Conservation (phyloP, 1,284 basidiomycete genomes). For the Ustilago xerochloae region DNA sequence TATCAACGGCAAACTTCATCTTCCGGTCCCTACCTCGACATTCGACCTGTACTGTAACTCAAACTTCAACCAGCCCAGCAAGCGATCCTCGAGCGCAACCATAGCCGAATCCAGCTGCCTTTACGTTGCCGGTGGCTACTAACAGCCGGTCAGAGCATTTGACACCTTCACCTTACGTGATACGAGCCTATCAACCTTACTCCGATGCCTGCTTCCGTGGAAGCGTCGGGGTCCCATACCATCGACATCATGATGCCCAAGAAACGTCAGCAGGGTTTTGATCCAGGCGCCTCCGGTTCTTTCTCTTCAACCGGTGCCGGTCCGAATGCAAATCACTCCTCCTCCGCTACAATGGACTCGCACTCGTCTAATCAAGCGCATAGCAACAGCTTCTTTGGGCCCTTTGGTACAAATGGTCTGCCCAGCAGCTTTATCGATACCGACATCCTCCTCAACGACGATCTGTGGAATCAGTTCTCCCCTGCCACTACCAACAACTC, state of each 20-base stretch:
- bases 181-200: not conserved
- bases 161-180: not conserved
- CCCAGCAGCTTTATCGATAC: constrained; percentile 56
- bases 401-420: constrained; percentile 34
- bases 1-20: constrained; percentile 1
- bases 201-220: constrained; percentile 33
- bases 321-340: constrained; percentile 5
- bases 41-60: not conserved
- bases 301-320: constrained; percentile 19
- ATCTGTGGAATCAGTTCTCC: constrained; percentile 51
- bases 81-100: constrained; percentile 6
- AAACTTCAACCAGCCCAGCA: not conserved
- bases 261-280: constrained; percentile 51
- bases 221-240: constrained; percentile 34
- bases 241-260: constrained; percentile 54
- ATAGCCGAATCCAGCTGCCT: not conserved
- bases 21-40: not conserved
- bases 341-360: constrained; percentile 5
- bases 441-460: constrained; percentile 54
- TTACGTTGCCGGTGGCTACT: not conserved
- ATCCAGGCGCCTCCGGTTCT: constrained; percentile 17
- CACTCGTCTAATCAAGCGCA: constrained; percentile 6
- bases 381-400: constrained; percentile 36
- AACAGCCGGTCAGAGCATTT: not conserved
- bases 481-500: constrained; percentile 23